These are phyloP conservation scores for Gymnopilus dilepis DNA, from an alignment of 768 basidiomycete species.

Conservation along the genomic window DNA sequence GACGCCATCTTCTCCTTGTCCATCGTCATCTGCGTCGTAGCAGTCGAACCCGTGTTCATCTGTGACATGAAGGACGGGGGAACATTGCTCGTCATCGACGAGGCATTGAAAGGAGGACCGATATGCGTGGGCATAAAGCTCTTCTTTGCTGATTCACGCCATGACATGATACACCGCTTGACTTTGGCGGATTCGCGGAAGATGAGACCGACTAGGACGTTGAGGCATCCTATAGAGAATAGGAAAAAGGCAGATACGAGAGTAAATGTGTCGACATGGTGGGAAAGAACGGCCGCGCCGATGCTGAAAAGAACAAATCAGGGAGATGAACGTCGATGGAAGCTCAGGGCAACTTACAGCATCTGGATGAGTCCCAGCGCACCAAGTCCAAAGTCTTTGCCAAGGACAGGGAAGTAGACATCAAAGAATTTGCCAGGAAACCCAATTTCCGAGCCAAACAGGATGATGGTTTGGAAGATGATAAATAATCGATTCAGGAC, in stretches of 20 bases:
- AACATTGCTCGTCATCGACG: conserved; percentile 37
- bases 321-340: not conserved
- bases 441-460: conserved; percentile 83
- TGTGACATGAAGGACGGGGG: conserved; percentile 44
- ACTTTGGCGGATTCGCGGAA: conserved; percentile 67
- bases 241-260: conserved; percentile 93
- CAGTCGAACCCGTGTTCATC: conserved; percentile 32
- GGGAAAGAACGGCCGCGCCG: conserved; percentile 73
- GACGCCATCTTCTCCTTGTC: conserved; percentile 46
- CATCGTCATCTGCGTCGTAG: conserved; percentile 2
- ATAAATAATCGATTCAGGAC: conserved; percentile 88
- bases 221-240: conserved; percentile 89
- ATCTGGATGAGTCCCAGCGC: conserved; percentile 88
- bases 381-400: conserved; percentile 83
- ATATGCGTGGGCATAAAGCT: conserved; percentile 57
- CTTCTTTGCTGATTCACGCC: conserved; percentile 61
- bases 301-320: conserved; percentile 45
- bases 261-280: conserved; percentile 85
- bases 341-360: conserved; percentile 54
- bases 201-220: conserved; percentile 78
- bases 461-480: conserved; percentile 80
- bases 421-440: conserved; percentile 83
- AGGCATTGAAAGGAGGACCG: conserved; percentile 39
- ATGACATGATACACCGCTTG: conserved; percentile 67
- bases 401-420: conserved; percentile 86